These are phyloP conservation scores for Lipomyces mesembrius DNA, from an alignment of 805 yeast species.

Conservation along the genomic window DNA sequence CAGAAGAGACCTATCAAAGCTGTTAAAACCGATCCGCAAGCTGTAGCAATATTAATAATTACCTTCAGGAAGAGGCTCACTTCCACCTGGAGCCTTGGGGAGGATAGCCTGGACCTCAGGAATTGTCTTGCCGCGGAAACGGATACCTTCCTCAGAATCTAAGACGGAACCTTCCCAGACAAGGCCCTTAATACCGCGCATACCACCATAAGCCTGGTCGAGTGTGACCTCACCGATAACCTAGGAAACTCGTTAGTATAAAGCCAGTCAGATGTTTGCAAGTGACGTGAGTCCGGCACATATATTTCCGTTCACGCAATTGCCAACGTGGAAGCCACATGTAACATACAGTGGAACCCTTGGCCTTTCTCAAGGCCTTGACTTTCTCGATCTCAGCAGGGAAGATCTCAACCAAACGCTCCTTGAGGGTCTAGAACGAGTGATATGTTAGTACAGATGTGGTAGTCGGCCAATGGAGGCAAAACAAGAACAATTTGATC, in stretches of 20 bases:
- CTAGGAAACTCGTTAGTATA: constrained; percentile 31
- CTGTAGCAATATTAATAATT: background rate
- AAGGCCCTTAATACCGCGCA: constrained; percentile 84
- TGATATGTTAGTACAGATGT: constrained; percentile 4
- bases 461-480: background rate
- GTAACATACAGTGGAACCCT: constrained; percentile 72
- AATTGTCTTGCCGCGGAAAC: constrained; percentile 83
- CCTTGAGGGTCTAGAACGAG: constrained; percentile 66
- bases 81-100: constrained; percentile 71
- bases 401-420: constrained; percentile 88
- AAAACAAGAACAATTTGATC: background rate
- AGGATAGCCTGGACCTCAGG: constrained; percentile 75
- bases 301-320: background rate
- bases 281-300: too few species aligned
- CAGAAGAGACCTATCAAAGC: constrained; percentile 62
- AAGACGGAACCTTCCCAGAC: constrained; percentile 90
- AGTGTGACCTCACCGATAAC: constrained; percentile 72
- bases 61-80: constrained; percentile 67
- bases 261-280: background rate
- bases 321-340: background rate
- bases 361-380: constrained; percentile 82
- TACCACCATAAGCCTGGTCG: constrained; percentile 88
- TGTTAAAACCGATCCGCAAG: background rate
- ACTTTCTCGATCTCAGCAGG: constrained; percentile 93
- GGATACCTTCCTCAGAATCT: constrained; percentile 83